Evolutionary conservation across 192 early-diverging fungal species (phyloP), one percentile per base, ranked within the genome.

Genomic region (Phycomyces nitens): DNA sequence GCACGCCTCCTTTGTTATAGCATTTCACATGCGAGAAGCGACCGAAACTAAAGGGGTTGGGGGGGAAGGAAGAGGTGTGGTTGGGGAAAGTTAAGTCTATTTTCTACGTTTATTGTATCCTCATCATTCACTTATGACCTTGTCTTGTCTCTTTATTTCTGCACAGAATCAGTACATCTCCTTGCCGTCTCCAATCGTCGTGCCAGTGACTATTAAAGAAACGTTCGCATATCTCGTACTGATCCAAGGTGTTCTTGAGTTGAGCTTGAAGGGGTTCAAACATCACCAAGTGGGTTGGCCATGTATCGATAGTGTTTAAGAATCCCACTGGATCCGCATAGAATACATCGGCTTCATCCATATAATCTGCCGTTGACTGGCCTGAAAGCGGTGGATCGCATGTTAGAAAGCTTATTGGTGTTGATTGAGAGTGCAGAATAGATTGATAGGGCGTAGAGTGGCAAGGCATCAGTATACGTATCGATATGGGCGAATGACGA

Each of bases 391-490:
- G 95, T 23, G 97, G 97, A 44, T 96, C 94, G 73, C 95, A 99
- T 7, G 89, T 89, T 42, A 99, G 71, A 60, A 94, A 94, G 79
- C 89, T 84, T 86, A 95, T 87, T 14, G 84, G 76, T 12, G 87
- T 61, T 18, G 77, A 49, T 18, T 76, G 68, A 12, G 71, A 39
- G 63, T 97, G 95, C 6, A 98, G 20, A 71, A 89, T 82, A 47
- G 89, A 89, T 58, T 95, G 87, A 72, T 83, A 95, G n/a, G 95
- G 97, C 3, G 97, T 96, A 5, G 95, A 99, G 68, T 99, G 95
- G 60, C 97, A 99, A 7, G 97, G 97, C 93, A 95, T 98, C 39
- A 97, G 67, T 61, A 96, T 90, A 1, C 88, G 80, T 11, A 94
- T 75, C 12, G 49, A 58, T 18, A 51, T 14, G 5, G 44, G 44